These are phyloP conservation scores for Lavandula angustifolia DNA, from an alignment of 257 asterid genomes.

Conservation along the genomic window DNA sequence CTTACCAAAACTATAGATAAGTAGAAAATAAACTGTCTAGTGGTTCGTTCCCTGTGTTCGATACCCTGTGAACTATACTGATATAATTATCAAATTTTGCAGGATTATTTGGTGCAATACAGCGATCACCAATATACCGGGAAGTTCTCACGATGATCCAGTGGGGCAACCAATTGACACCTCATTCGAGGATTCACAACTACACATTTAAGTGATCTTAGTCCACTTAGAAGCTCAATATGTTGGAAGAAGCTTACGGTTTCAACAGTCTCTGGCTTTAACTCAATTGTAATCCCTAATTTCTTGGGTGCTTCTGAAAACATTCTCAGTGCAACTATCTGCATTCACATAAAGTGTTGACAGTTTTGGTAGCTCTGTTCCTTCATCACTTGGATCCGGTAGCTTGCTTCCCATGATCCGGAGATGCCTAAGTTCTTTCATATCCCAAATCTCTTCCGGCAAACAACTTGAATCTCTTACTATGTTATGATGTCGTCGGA, in stretches of 20 bases:
- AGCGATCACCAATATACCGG: too few relatives aligned
- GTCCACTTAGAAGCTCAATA: not conserved
- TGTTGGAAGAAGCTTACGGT: not conserved
- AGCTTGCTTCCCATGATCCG: not conserved
- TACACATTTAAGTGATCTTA: not conserved
- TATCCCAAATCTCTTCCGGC: conserved; percentile 10
- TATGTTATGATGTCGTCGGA: not conserved
- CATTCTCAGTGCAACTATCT: not conserved
- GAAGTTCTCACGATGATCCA: too few relatives aligned
- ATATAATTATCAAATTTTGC: too few relatives aligned
- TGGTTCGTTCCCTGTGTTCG: too few relatives aligned
- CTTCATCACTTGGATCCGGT: not conserved
- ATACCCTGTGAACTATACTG: too few relatives aligned
- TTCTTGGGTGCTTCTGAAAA: not conserved
- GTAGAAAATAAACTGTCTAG: too few relatives aligned
- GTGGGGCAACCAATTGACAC: not conserved
- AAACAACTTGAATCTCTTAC: not conserved
- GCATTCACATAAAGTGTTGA: not conserved
- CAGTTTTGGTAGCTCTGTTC: not conserved
- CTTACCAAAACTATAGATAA: too few relatives aligned
- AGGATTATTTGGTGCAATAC: too few relatives aligned
- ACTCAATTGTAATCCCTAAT: not conserved
- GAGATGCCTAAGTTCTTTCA: conserved; percentile 24
- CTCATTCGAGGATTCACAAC: not conserved
- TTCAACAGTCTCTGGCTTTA: not conserved